Evolutionary conservation across 352 stramenopile species (phyloP), one percentile per base, ranked within the genome.

Genomic region (Phytophthora hybrid): DNA sequence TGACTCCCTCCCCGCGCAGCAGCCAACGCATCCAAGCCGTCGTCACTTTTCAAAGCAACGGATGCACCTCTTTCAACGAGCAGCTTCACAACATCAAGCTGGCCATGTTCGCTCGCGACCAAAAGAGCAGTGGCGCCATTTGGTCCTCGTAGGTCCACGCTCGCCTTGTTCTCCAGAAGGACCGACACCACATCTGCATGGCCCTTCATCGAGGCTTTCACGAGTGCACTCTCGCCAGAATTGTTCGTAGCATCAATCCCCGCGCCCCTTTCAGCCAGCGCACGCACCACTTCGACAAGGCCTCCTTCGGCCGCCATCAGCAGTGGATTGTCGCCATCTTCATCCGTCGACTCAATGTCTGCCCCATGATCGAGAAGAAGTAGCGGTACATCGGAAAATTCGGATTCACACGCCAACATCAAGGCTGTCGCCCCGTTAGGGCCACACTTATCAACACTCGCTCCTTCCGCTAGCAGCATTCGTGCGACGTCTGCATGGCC

Each of bases 91-190:
- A 49, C 21, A 18, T 61, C 49, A 31, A 62, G 11, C 8, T 62
- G 52, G 4, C 52, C 52, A 14, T 62, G 9, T 26, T 26, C n/a
- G 32, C 37, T 52, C 14, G 53, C 39, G 5, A 57, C 1, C 18
- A 5, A n/a, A n/a, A 63, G 53, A 18, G 63, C 53, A 21, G 53
- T 63, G 11, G 5, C 5, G 23, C 63, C 63, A n/a, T 63, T 44
- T 39, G 37, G 11, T 14, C 14, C 10, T 41, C 54, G 53, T 32
- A n/a, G 2, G 29, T 70, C 47, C 3, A 41, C 23, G 5, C n/a
- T 52, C 8, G 63, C 63, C 13, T 34, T 34, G 13, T 63, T 63
- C 19, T 46, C 26, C 21, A 70, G 54, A 31, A 70, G 31, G 18
- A 57, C 1, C 13, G 51, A 29, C 0, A 63, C 54, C 11, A 63